Base-by-base conservation (phyloP, 345 rosid species). In the Gossypium bickii region DNA sequence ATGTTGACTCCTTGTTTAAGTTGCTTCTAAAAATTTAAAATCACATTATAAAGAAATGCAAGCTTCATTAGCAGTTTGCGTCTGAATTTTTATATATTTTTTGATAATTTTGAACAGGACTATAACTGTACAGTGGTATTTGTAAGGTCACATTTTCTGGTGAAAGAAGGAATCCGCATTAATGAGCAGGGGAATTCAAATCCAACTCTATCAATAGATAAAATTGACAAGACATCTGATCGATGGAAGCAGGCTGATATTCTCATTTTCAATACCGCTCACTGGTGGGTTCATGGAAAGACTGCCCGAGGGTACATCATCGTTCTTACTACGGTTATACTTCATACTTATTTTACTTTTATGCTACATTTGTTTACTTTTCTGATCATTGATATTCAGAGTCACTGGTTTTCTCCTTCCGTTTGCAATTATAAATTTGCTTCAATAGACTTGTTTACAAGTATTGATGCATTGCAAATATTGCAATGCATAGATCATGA, bases 281-380 rank as follows among this genome's bases (percentile, higher is more conserved):
- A 95, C 76, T 93, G 97, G 99, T 95, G 99, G 99, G 87, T 88
- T 80, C 98, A 93, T 85, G 98, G 98, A 73, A 95, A 95, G 83
- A 95, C 99, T 71, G 89, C 96, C 43, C 86, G 97, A 47, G 98
- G 98, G 98, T 91, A 82, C 47, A 83, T 71, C 55, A 61, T 18
- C 41, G 18, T 12, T 63, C 72, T 63, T 68, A 12, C 38, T 57
- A 24, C 22, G 16, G 1, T 24, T 58, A 45, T 56, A 20, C 72
- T 22, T 49, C 6, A 29, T 24, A 10, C 20, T 17, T 56, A 22
- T 13, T 10, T 41, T 25, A 17, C 16, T 27, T 62, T 63, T 48
- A 9, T 62, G 58, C 25, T 62, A 60, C 52, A 41, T 52, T 55
- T 60, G 44, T 38, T 29, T 55, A 11, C 25, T 72, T 59, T 59